Conservation (phyloP, 2,329 filamentous ascomycete genomes). For the Fusarium longipes region DNA sequence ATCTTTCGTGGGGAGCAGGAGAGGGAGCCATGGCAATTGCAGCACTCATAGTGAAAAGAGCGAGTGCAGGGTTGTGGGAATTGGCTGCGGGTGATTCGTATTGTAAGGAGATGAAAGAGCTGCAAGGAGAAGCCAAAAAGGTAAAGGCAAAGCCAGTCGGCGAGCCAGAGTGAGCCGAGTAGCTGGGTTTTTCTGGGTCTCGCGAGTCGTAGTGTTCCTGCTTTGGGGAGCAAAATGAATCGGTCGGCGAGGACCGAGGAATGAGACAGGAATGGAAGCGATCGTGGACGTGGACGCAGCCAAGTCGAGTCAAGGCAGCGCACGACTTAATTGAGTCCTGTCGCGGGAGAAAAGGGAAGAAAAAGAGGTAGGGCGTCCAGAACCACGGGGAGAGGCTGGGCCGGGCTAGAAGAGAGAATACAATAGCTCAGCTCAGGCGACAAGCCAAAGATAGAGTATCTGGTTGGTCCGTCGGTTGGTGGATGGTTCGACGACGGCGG, state of each 20-base stretch:
- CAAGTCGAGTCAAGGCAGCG: slow-evolving; percentile 33
- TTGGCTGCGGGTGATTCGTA: slow-evolving; percentile 32
- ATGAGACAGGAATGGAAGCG: slow-evolving; percentile 40
- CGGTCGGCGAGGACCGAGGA: slow-evolving; percentile 34
- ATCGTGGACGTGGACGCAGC: slow-evolving; percentile 30
- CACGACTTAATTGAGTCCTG: slow-evolving; percentile 18
- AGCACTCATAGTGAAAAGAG: slow-evolving; percentile 68
- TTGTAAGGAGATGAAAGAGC: slow-evolving; percentile 30
- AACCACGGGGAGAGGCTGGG: slow-evolving; percentile 21
- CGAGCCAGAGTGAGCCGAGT: slow-evolving; percentile 35
- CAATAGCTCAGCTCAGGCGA: slow-evolving; percentile 29
- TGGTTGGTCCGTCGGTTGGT: slow-evolving; percentile 30
- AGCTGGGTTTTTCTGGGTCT: slow-evolving; percentile 43
- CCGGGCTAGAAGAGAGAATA: slow-evolving; percentile 12
- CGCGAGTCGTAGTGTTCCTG: slow-evolving; percentile 35
- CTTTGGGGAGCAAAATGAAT: slow-evolving; percentile 35
- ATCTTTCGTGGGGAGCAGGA: slow-evolving; percentile 73
- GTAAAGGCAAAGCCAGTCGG: slow-evolving; percentile 31
- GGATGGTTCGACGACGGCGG: slow-evolving; percentile 31
- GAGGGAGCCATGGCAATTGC: slow-evolving; percentile 76
- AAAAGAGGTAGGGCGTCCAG: slow-evolving; percentile 24
- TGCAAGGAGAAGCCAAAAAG: slow-evolving; percentile 36
- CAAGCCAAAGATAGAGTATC: slow-evolving; percentile 20
- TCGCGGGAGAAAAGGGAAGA: slow-evolving; percentile 11
- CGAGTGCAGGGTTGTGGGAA: slow-evolving; percentile 31